phyloP scores from a whole-genome alignment of 73 alveolate species.

The Blepharisma japonicum region DNA sequence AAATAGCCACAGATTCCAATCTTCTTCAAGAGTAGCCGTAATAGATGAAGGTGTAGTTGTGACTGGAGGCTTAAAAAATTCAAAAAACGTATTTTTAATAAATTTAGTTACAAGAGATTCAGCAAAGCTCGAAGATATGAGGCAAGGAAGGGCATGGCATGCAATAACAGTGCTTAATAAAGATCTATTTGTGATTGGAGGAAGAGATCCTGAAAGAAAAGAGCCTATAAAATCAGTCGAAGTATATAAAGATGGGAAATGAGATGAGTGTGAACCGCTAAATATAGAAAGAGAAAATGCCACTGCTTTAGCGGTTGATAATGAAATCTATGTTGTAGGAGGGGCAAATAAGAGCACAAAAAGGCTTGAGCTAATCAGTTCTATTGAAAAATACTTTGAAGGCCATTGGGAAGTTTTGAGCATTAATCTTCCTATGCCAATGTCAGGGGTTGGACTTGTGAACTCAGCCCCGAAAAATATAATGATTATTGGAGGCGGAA shows the following conservation, averaged over 20 bases:
- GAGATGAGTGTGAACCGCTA: not conserved
- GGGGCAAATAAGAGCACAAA: not conserved
- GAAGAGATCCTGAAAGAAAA: constrained; percentile 7
- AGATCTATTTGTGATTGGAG: not conserved
- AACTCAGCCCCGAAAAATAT: not conserved
- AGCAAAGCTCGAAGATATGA: constrained; percentile 6
- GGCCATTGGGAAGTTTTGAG: not conserved
- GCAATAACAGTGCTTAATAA: not conserved
- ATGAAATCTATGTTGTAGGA: not conserved
- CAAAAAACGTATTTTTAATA: not conserved
- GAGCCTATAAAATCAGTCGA: constrained; percentile 14
- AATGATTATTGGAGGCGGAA: not conserved
- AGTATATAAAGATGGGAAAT: not conserved
- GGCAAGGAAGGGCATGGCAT: constrained; percentile 8
- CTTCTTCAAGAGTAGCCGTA: constrained; percentile 2
- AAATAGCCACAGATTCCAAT: not conserved
- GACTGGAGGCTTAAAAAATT: constrained; percentile 12
- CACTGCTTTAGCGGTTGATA: not conserved
- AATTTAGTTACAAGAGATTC: not conserved
- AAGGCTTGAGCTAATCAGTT: not conserved
- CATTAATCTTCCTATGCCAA: not conserved
- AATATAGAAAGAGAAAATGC: constrained; percentile 27
- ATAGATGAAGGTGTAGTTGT: not conserved
- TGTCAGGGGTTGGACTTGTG: constrained; percentile 15
- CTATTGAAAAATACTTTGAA: not conserved